Evolutionary conservation across 192 early-diverging fungal genomes (phyloP), one percentile per base, ranked within the genome.

Genomic region (Podila horticola): DNA sequence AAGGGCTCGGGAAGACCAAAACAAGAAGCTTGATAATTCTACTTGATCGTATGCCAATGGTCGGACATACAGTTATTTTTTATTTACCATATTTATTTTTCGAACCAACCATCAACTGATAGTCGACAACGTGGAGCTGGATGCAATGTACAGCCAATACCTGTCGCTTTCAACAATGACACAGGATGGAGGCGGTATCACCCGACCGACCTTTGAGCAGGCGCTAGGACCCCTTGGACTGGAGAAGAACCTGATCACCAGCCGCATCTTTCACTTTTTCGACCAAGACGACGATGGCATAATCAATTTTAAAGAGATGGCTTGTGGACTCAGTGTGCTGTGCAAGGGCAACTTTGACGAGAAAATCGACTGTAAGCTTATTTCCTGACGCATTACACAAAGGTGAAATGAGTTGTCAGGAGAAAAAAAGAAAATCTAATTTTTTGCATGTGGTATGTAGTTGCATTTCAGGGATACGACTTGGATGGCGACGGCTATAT

Each of bases 391-490:
- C 17, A 58, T 26, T 41, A 15, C 2, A 17, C 11, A 15, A 45
- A 17, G 3, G 15, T 45, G 15, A 34, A 2, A 34, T 34, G 33
- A 34, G 13, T 4, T 45, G 38, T 17, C 15, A 3, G 13, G 41
- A n/a, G n/a, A n/a, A n/a, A 34, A 34, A 34, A 45, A 45, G 3
- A 45, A 45, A 45, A 17, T 15, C 41, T 45, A 45, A 45, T 17
- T 45, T 72, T 15, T 36, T 36, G 3, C 1, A 1, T 36, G 34
- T 34, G 34, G 5, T 66, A 64, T 12, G 67, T 86, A 88, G 95
- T 88, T 59, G 92, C 95, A 12, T 98, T 98, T 83, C 87, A 94
- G 45, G 96, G 96, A 6, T 99, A 98, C 74, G 97, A 99, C 75
- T 66, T 98, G 10, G 92, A 98, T 75, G 90, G 87, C 38, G 96